Evolutionary conservation across 2,329 filamentous ascomycete genomes (phyloP).

Genomic region (Diaporthe australafricana): DNA sequence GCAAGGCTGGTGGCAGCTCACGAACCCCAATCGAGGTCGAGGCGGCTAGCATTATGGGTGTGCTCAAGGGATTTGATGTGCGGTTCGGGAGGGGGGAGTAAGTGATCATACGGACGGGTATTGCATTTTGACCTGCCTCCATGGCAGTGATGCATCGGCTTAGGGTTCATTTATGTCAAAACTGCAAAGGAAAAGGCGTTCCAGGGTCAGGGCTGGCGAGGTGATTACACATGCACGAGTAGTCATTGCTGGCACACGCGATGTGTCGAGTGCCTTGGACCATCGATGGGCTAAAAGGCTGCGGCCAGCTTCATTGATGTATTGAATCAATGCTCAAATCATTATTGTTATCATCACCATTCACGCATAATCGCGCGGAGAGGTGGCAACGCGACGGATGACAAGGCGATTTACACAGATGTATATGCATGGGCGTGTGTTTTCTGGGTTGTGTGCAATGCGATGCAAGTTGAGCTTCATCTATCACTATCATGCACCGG

Average conservation of each 20-base stretch:
- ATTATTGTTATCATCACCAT: neutral
- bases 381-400: too few species aligned
- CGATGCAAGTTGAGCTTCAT: too few species aligned
- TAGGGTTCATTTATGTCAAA: neutral
- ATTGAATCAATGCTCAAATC: neutral
- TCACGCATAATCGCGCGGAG: too few species aligned
- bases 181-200: slow-evolving; percentile 7
- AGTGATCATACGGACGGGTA: neutral
- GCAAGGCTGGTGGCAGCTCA: slow-evolving; percentile 46
- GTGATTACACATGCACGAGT: too few species aligned
- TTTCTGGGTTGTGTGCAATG: too few species aligned
- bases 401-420: too few species aligned
- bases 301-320: neutral
- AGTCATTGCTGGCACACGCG: neutral
- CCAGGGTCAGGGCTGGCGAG: neutral
- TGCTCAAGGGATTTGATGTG: slow-evolving; percentile 84
- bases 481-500: too few species aligned
- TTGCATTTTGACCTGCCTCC: neutral
- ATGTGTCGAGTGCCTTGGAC: neutral
- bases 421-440: too few species aligned
- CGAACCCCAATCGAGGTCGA: slow-evolving; percentile 78
- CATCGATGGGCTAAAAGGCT: neutral
- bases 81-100: slow-evolving; percentile 68
- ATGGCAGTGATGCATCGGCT: neutral
- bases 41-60: slow-evolving; percentile 86